Evolutionary conservation across 2,329 filamentous ascomycete species (phyloP).

Genomic region (Bipolaris victoriae): DNA sequence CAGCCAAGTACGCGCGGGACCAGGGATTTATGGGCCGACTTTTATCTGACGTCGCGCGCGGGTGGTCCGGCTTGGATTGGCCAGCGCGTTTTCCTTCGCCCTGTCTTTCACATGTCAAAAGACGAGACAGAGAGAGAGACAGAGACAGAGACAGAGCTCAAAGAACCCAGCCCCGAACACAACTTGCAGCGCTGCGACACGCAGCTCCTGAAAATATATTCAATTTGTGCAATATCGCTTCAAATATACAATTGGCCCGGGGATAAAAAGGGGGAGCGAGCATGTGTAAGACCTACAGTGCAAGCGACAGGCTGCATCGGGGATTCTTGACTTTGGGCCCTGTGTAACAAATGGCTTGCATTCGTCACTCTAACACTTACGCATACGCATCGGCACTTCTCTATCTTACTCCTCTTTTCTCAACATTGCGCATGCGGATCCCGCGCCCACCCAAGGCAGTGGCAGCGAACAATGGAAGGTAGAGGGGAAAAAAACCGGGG

Average conservation of each 20-base stretch:
- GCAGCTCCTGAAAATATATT: no score
- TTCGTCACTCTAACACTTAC: no score
- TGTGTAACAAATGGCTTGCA: no score
- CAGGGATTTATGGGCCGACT: background rate
- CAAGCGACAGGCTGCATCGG: no score
- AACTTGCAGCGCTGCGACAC: background rate
- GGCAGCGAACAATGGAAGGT: background rate
- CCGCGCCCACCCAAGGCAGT: slow-evolving; percentile 4
- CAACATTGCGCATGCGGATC: background rate
- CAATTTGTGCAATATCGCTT: no score
- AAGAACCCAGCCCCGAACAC: slow-evolving; percentile 14
- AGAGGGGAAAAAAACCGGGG: background rate
- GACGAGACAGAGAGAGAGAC: background rate
- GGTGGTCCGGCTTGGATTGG: slow-evolving; percentile 7
- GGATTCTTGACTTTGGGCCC: no score
- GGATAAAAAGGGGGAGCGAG: no score
- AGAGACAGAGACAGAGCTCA: no score
- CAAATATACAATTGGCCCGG: no score
- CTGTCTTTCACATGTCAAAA: slow-evolving; percentile 34
- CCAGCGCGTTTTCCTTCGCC: slow-evolving; percentile 14
- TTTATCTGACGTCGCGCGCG: slow-evolving; percentile 11
- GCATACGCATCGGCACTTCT: no score
- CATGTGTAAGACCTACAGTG: no score
- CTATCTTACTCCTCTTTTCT: slow-evolving; percentile 6
- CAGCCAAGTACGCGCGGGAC: no score